Evolutionary conservation across 75 land plant genomes (phyloP), one percentile per base, ranked within the genome.

Genomic region (Picea glauca): DNA sequence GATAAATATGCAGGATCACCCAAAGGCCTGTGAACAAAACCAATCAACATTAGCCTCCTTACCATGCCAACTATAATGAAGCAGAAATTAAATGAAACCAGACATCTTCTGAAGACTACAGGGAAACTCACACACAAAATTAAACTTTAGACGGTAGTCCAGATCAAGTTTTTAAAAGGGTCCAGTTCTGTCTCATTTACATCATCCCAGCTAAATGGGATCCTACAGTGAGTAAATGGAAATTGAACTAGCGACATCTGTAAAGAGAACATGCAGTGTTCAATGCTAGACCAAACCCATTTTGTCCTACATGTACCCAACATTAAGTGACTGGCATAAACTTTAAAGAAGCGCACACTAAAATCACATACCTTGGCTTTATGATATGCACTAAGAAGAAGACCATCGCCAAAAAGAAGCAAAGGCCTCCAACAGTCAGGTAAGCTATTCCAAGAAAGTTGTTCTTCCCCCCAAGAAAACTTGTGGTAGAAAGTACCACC

Each of bases 401-500:
- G 26, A 76, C 70, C 30, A 88, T 66, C 43, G 92, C 96, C 73
- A 90, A 67, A 26, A 90, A 80, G 70, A 93, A 78, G 81, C 92
- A 83, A 12, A 92, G 13, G 40, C 85, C 86, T 57, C 96, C 96
- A 59, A 92, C 89, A 43, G 83, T 80, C 23, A 93, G 77, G 77
- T 92, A 93, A 54, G 95, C 90, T 20, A 90, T 77, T 35, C 96
- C 96, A 2, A 92, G 83, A 54, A 88, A 88, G 79, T 91, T 85
- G 61, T 89, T 89, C 74, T 82, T 84, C 35, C 91, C 91, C 7
- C 91, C 90, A 26, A 93, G 83, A 92, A 94, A 93, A 76, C 87
- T 93, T 11, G 95, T 87, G 30, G 96, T 93, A 32, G 96, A 92
- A 76, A 93, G 87, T 26, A 93, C 90, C 76, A 93, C 77, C 77